Evolutionary conservation across 1,284 basidiomycete species (phyloP).

Genomic region (Cutaneotrichosporon mucoides): DNA sequence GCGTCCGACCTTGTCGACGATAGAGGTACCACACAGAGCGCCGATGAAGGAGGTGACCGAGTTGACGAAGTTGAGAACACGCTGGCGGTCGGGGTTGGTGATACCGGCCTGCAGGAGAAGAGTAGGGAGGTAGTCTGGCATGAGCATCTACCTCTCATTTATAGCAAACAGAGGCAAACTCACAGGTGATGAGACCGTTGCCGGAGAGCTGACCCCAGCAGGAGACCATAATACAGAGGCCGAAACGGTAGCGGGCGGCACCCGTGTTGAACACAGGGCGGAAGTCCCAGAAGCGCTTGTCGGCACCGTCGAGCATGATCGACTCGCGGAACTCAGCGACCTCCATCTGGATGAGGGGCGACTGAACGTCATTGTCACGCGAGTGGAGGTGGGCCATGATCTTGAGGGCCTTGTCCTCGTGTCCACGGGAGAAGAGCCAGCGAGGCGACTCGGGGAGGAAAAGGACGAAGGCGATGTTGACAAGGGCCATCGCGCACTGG

Average conservation of each 20-base stretch:
- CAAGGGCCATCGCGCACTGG: conserved; percentile 52
- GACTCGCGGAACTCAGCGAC: conserved; percentile 57
- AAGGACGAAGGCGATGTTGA: conserved; percentile 54
- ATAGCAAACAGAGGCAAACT: conserved; percentile 25
- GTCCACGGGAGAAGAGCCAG: conserved; percentile 46
- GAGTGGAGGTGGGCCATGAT: conserved; percentile 51
- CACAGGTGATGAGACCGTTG: conserved; percentile 46
- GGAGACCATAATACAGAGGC: conserved; percentile 52
- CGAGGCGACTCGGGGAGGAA: conserved; percentile 50
- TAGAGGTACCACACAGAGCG: conserved; percentile 26
- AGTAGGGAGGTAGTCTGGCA: conserved; percentile 27
- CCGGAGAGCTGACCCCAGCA: conserved; percentile 34
- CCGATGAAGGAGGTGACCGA: conserved; percentile 27
- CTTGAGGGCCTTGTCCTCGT: conserved; percentile 14
- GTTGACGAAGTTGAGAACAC: conserved; percentile 35
- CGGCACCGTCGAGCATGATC: conserved; percentile 40
- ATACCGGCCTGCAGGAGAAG: conserved; percentile 31
- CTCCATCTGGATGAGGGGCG: conserved; percentile 56
- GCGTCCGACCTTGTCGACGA: conserved; percentile 31
- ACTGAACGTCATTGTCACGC: conserved; percentile 52
- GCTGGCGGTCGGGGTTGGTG: conserved; percentile 23
- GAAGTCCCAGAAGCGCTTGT: conserved; percentile 56
- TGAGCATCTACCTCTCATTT: neutral
- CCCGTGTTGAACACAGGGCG: conserved; percentile 53
- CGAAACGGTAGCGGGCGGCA: conserved; percentile 54